phyloP scores from a whole-genome alignment of 345 rosid genomes.

The Erucastrum elatum region DNA sequence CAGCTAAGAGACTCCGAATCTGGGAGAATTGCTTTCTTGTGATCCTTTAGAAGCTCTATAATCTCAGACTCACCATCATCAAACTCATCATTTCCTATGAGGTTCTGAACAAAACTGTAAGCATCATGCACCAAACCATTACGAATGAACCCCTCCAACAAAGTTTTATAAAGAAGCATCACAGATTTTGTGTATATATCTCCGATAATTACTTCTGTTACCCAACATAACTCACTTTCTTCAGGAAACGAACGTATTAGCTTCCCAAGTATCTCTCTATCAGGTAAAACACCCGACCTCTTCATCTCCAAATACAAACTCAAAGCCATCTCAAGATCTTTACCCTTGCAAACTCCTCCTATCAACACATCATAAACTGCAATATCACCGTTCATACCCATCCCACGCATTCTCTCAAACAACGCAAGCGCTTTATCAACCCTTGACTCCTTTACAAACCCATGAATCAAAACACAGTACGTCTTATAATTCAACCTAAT shows the following conservation, averaged over 20 bases:
- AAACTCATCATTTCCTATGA: slow-evolving; percentile 38
- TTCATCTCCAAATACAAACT: slow-evolving; percentile 63
- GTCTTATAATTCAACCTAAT: slow-evolving; percentile 71
- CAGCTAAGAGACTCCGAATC: slow-evolving; percentile 46
- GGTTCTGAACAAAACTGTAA: slow-evolving; percentile 45
- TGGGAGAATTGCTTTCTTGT: slow-evolving; percentile 44
- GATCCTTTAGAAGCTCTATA: slow-evolving; percentile 36
- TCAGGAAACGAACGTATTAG: slow-evolving; percentile 57
- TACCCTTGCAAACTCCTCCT: slow-evolving; percentile 58
- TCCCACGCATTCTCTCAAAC: slow-evolving; percentile 58
- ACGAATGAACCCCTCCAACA: slow-evolving; percentile 7
- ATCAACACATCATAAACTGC: slow-evolving; percentile 71
- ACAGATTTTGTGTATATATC: slow-evolving; percentile 38
- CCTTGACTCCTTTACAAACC: slow-evolving; percentile 60
- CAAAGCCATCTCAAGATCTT: slow-evolving; percentile 58
- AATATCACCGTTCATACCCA: slow-evolving; percentile 54
- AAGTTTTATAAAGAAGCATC: no score
- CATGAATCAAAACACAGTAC: slow-evolving; percentile 68
- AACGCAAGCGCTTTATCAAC: slow-evolving; percentile 64
- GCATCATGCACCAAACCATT: slow-evolving; percentile 54
- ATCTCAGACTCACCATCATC: slow-evolving; percentile 11
- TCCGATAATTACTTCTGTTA: slow-evolving; percentile 45
- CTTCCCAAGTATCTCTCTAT: slow-evolving; percentile 56
- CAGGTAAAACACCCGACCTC: slow-evolving; percentile 52
- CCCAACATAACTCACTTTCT: slow-evolving; percentile 45